Base-by-base conservation (phyloP, 2,329 filamentous ascomycete genomes). In the Ophiosphaerella korrae region DNA sequence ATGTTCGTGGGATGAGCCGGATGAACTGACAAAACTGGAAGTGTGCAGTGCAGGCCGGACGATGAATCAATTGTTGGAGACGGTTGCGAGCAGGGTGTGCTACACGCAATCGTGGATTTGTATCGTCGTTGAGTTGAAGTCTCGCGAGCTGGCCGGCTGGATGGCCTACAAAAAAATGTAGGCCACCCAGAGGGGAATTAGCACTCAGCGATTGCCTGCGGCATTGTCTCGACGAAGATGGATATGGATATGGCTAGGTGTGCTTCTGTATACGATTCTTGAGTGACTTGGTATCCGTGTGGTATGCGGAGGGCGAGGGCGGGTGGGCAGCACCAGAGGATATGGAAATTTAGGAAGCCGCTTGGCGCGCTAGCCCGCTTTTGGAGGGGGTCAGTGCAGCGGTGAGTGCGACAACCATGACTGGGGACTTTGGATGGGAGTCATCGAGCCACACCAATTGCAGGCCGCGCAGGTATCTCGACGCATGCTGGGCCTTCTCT, bases 81-180 rank as follows among this genome's bases (percentile, higher is more conserved):
- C 60, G 61, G 63, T 43, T 62, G 67, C 60, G 62, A 58, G 68
- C 68, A 70, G 58, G 48, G 43, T 42, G 49, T 65, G 67, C 71
- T 70, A 61, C 58, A 61, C 60, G 64, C 67, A 70, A 63, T 72
- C 65, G 67, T 63, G 59, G 50, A 53, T 60, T 66, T 71, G 64
- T 68, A 73, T 75, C 71, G 70, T 75, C 73, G 72, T 71, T 61
- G 69, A 74, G 81, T 84, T 83, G 80, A 82, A 81, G 79, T 80
- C 62, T 91, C 88, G 80, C 86, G 87, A 88, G 87, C 89, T 91
- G 88, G 72, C 85, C 86, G 88, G 88, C 89, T 92, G 84, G 84
- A 83, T 84, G 84, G 84, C 82, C 70, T 77, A 76, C 74, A 70
- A 73, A 69, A 70, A 65, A 72, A 48, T 58, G 81, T 75, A 77